Evolutionary conservation across 2,329 filamentous ascomycete species (phyloP).

Genomic region (Aspergillus ruber): DNA sequence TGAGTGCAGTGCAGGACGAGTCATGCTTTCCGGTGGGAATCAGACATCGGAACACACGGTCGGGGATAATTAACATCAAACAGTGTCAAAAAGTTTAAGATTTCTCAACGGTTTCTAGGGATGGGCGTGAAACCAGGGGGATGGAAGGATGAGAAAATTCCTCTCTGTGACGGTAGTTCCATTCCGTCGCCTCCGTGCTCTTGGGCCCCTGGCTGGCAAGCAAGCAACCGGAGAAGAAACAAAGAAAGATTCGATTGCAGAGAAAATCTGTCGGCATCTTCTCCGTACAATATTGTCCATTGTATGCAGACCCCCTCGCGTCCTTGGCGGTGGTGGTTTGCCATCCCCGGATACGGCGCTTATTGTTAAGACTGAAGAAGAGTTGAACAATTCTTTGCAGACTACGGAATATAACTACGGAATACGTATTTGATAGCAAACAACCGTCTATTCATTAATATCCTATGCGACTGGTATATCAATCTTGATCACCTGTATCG

Average conservation of each 20-base stretch:
- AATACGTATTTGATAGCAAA: neutral
- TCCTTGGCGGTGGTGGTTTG: neutral
- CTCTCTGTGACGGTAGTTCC: neutral
- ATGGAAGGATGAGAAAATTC: neutral
- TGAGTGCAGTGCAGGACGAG: neutral
- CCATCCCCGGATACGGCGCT: neutral
- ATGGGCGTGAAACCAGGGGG: neutral
- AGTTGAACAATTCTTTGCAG: too few species aligned
- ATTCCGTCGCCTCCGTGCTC: too few species aligned
- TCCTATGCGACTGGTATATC: neutral
- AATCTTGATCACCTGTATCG: constrained; percentile 12
- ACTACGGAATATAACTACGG: neutral
- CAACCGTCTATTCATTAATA: neutral
- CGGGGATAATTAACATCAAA: neutral
- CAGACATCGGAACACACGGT: neutral
- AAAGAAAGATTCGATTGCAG: neutral
- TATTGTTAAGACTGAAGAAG: too few species aligned
- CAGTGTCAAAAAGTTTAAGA: neutral
- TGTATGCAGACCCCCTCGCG: neutral
- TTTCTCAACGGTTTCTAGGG: neutral
- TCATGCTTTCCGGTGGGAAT: neutral
- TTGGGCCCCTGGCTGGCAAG: neutral
- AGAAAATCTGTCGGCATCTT: neutral
- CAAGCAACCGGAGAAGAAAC: neutral
- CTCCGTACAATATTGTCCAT: neutral